phyloP scores from a whole-genome alignment of 2,329 filamentous ascomycete genomes.

The Arthrobotrys conoides region DNA sequence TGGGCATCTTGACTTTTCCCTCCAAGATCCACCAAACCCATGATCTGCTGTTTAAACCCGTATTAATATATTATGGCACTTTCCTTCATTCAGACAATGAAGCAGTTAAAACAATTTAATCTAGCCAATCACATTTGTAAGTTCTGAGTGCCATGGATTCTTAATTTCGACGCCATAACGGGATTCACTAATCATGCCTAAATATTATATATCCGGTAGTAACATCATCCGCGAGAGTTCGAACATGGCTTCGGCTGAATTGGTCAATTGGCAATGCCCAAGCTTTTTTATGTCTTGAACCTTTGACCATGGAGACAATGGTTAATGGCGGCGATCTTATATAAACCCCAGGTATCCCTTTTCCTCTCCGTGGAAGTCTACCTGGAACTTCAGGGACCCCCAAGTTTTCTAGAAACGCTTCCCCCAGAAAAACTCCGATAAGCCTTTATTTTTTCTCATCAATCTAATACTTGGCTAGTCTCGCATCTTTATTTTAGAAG shows the following conservation, averaged over 20 bases:
- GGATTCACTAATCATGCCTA: constrained; percentile 50
- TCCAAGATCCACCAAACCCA: constrained; percentile 1
- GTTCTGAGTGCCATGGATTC: not conserved
- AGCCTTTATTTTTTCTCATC: constrained; percentile 2
- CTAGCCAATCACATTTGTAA: constrained; percentile 19
- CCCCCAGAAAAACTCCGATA: constrained; percentile 7
- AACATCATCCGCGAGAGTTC: constrained; percentile 26
- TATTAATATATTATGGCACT: not conserved
- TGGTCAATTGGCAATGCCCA: not conserved
- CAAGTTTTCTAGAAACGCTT: constrained; percentile 24
- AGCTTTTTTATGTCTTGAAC: constrained; percentile 1
- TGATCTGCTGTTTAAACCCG: constrained; percentile 3
- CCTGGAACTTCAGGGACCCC: constrained; percentile 28
- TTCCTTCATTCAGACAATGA: constrained; percentile 5
- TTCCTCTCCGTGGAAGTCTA: not conserved
- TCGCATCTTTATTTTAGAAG: not conserved
- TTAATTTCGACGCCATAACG: not conserved
- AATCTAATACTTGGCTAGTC: not conserved
- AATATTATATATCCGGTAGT: constrained; percentile 43
- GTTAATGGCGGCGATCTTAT: constrained; percentile 39
- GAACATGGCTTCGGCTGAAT: constrained; percentile 50
- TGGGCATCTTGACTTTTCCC: constrained; percentile 30
- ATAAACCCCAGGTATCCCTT: constrained; percentile 41
- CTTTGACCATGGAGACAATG: constrained; percentile 10
- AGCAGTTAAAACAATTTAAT: constrained; percentile 2